Evolutionary conservation across 1,284 basidiomycete genomes (phyloP).

Genomic region (Limonomyces culmigenus): DNA sequence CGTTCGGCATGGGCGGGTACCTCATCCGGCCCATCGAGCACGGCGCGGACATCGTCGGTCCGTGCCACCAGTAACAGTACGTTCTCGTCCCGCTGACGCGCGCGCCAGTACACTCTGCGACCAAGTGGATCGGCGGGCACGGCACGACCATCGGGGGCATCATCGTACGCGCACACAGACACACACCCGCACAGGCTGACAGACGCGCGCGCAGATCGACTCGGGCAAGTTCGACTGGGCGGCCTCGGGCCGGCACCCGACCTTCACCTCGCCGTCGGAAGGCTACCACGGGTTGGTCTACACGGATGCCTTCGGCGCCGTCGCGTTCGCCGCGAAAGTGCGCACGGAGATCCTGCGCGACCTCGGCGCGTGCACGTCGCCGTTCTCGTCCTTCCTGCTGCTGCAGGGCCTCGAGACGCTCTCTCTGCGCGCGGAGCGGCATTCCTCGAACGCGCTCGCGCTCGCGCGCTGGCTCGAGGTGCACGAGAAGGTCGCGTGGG

Average conservation of each 20-base stretch:
- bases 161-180: conserved; percentile 67
- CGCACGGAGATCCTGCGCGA: conserved; percentile 67
- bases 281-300: conserved; percentile 74
- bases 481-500: conserved; percentile 64
- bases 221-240: conserved; percentile 76
- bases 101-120: conserved; percentile 60
- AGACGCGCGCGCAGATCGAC: conserved; percentile 71
- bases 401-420: conserved; percentile 81
- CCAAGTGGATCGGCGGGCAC: conserved; percentile 87
- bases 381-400: conserved; percentile 73
- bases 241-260: conserved; percentile 60
- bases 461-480: conserved; percentile 59
- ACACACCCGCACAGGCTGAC: too few relatives aligned
- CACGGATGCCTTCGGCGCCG: conserved; percentile 56
- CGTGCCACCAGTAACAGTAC: conserved; percentile 7
- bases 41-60: conserved; percentile 70
- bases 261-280: conserved; percentile 68
- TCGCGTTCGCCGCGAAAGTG: conserved; percentile 61
- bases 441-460: conserved; percentile 58
- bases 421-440: conserved; percentile 61
- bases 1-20: conserved; percentile 77
- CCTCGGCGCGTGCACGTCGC: conserved; percentile 60
- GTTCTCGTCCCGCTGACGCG: background rate
- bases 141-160: conserved; percentile 81
- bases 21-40: conserved; percentile 58